Evolutionary conservation across 1,139 yeast species (phyloP), one percentile per base, ranked within the genome.

Genomic region (Geotrichum citri-aurantii): DNA sequence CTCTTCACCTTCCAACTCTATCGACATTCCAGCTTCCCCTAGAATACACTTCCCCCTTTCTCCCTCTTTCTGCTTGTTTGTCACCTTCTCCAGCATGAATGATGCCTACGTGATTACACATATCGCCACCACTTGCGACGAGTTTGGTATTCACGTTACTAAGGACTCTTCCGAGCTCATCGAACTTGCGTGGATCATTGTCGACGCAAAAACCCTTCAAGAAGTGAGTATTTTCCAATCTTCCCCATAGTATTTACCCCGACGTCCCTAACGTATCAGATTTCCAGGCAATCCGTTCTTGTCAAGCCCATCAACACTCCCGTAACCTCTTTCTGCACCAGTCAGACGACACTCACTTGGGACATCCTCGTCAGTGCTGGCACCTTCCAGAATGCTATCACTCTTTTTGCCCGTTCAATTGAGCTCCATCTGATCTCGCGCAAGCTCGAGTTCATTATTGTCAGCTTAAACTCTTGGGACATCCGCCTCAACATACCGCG

Each of bases 401-500:
- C 69, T 37, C 71, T 72, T 58, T 75, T 89, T 59, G 88, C 86
- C 66, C 66, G 65, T 31, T 78, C 74, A 61, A 72, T 85, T 51
- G 80, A 80, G 61, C 77, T 77, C 47, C 67, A 76, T 55, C 67
- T 82, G 50, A 68, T 79, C 12, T 67, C 75, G 29, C 73, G 77
- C 50, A 77, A 79, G 6, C 72, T 74, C 55, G 85, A 83, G 46
- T 86, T 89, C 69, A 77, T 85, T 1, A 81, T 91, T 66, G 86
- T 90, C 50, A 79, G 91, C 0, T 77, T 82, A 64, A 84, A 84
- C 66, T 78, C 85, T 10, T 81, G 86, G 82, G 86, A 85, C 65
- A 73, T 92, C 54, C 79, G 92, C 62, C 92, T 90, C 40, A 89
- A 87, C 66, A 72, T 92, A 29, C 85, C 88, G 5, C 79, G 95